Percentiles rank a stretch among this genome's conserved stretches.
Conservation (phyloP, 2,329 filamentous ascomycete genomes). For the Arthrobotrys megalospora region DNA sequence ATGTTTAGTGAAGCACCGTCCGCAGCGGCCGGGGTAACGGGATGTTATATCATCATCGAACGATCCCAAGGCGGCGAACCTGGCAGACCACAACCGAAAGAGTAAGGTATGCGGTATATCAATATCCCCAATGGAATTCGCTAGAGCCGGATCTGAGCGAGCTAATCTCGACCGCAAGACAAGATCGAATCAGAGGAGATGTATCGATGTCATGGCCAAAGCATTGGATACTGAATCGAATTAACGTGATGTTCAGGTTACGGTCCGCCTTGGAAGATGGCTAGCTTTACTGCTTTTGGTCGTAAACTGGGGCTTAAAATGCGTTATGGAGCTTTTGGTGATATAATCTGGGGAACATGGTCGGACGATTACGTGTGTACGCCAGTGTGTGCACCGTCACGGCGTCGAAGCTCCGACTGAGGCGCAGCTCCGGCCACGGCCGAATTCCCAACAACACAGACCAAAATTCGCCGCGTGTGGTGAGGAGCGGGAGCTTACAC, state of each 20-base stretch:
- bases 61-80: slow-evolving; percentile 5
- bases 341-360: slow-evolving; percentile 1
- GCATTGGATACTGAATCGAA: not conserved
- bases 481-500: no score
- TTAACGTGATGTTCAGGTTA: not conserved
- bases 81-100: not conserved
- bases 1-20: slow-evolving; percentile 26
- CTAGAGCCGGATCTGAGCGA: not conserved
- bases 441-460: not conserved
- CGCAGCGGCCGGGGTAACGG: slow-evolving; percentile 21
- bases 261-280: slow-evolving; percentile 26
- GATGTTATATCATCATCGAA: slow-evolving; percentile 35
- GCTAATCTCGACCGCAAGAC: not conserved
- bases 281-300: not conserved
- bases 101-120: not conserved
- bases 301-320: not conserved
- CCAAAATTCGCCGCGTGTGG: no score
- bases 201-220: not conserved
- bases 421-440: slow-evolving; percentile 19
- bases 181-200: not conserved
- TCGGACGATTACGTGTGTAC: slow-evolving; percentile 29
- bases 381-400: slow-evolving; percentile 1
- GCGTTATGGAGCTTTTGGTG: not conserved
- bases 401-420: slow-evolving; percentile 43
- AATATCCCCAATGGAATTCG: not conserved